Base-by-base conservation (phyloP, 1,139 yeast species). In the Keqinozyma sinolaborantium region DNA sequence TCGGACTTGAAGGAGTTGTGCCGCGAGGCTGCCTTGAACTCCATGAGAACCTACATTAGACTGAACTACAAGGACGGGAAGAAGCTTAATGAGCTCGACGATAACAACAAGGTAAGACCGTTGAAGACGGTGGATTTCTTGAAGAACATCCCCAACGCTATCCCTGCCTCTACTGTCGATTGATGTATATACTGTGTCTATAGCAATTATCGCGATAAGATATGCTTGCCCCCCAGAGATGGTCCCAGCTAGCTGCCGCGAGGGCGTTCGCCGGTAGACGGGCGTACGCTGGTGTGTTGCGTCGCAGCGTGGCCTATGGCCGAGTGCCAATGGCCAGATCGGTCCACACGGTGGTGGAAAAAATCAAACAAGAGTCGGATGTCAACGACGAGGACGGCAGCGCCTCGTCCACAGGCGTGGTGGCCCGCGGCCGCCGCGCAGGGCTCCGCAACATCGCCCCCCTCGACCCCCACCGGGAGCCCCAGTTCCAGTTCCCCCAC, bases 1-100 rank as follows among this genome's bases (percentile, higher is more conserved):
- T 84, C 95, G 5, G 98, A 92, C 49, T 70, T 92, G 48, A 81
- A 86, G 45, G 98, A 92, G 52, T 64, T 87, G 33, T 87, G 96
- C 53, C 74, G 98, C 38, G 95, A 87, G 48, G 98, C 98, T 0
- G 97, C 95, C 1, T 77, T 90, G 63, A 73, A 73, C 41, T 88
- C 97, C 0, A 90, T 92, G 53, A 71, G 95, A 45, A 97, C 90
- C 53, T 87, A 78, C 51, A 84, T 90, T 30, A 69, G 77, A 41
- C 53, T 51, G 28, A 66, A 68, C 45, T 63, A 61, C 42, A 60
- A 63, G 39, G 61, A 66, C 33, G 78, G 79, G 8, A 69, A 69
- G 42, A 56, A 65, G 30, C 39, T 46, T 13, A 39, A 37, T 14
- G 46, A 41, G 23, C 48, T 47, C 14, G 57, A 45, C 19, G 50